These are phyloP conservation scores for Davidsoniella australis DNA, from an alignment of 2,329 filamentous ascomycete species.

Conservation along the genomic window DNA sequence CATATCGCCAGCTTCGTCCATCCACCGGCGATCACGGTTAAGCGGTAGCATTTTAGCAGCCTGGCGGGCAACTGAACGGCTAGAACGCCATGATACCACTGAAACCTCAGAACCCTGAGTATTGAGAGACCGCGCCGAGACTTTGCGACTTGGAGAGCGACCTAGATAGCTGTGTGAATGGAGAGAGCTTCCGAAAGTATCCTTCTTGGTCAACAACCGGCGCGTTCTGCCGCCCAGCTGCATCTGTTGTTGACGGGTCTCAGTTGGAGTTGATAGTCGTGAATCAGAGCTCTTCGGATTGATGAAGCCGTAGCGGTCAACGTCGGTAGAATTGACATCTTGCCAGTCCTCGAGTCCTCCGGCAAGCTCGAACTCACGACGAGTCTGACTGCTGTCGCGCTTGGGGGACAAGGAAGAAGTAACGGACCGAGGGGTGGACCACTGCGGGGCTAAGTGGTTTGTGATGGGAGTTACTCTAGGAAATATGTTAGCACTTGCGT, in stretches of 20 bases:
- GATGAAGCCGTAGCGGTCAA: conserved; percentile 56
- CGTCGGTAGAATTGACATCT: conserved; percentile 40
- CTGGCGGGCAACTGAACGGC: conserved; percentile 37
- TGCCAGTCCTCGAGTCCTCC: conserved; percentile 52
- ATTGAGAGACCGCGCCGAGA: conserved; percentile 40
- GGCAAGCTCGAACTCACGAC: conserved; percentile 31
- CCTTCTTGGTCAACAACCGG: conserved; percentile 24
- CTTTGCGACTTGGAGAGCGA: conserved; percentile 34
- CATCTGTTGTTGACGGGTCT: conserved; percentile 14
- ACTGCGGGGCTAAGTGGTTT: conserved; percentile 19
- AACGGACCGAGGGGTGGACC: conserved; percentile 25
- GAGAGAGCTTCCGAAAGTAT: conserved; percentile 17
- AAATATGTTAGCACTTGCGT: conserved; percentile 14
- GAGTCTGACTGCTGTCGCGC: conserved; percentile 26
- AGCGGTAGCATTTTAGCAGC: conserved; percentile 42
- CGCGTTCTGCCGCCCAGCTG: conserved; percentile 19
- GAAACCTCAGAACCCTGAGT: conserved; percentile 38
- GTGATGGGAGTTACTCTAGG: conserved; percentile 8
- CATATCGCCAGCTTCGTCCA: conserved; percentile 52
- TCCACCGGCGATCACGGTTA: conserved; percentile 41
- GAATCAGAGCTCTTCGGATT: conserved; percentile 22
- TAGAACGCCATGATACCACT: conserved; percentile 32
- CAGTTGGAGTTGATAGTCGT: conserved; percentile 25
- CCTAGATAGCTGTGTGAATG: conserved; percentile 18
- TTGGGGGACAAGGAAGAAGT: conserved; percentile 23